Evolutionary conservation across 768 basidiomycete genomes (phyloP), one percentile per base, ranked within the genome.

Genomic region (Hirschioporus abietinus): DNA sequence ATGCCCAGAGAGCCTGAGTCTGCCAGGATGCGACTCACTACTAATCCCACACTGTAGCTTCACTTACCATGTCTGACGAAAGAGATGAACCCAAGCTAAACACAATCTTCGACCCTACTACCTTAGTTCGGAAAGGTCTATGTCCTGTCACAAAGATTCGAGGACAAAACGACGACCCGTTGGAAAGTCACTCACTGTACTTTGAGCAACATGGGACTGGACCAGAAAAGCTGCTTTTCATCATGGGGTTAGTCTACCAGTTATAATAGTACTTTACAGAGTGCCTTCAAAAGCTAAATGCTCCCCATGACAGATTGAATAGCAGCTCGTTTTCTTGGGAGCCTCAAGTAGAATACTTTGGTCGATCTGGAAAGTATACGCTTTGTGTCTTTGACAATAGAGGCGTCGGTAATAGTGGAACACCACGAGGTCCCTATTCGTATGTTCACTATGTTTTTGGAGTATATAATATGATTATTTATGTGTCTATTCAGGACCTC

Each of bases 381-480:
- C 78, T 85, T 15, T 79, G 94, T 1, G 90, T 92, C 5, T 93
- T 94, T 72, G 93, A 94, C 75, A 93, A 95, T 74, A 83, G 93
- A 36, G 93, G 93, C 1, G 91, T 91, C 7, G 93, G 93, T 7
- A 84, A 91, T 74, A 91, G 88, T 34, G 84, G 81, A 4, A 80
- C 85, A 58, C 92, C 92, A 0, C 76, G 79, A 59, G 93, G 92
- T 0, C 91, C 91, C 0, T 94, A 93, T 76, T 83, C 89, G 91
- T 93, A 72, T 67, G 85, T 30, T 8, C 30, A 30, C 8, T 8
- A 30, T 80, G 27, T 35, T n/a, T 26, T n/a, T 58, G 30, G 36
- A 26, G 61, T 8, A 8, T 30, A 30, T 30, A 8, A 71, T 23
- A 72, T 63, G 34, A 6, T 18, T 4, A 18, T 58, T 62, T 5